Conservation (phyloP, 768 basidiomycete genomes). For the Cyathus striatus region DNA sequence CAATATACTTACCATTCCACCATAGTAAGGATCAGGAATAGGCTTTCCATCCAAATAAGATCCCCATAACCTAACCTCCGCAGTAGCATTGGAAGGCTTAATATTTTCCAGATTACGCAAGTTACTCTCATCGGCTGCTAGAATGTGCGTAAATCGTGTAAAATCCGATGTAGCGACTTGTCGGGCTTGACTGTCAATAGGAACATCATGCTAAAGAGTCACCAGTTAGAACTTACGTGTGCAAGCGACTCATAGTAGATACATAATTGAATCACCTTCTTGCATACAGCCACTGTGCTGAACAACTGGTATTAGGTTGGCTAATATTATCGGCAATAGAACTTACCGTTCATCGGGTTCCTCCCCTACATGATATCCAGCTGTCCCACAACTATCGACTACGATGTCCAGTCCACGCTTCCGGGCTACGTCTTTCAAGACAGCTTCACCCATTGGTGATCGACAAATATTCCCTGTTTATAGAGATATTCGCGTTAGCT, state of each 20-base stretch:
- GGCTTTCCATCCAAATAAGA: constrained; percentile 65
- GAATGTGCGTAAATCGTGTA: constrained; percentile 71
- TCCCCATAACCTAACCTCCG: constrained; percentile 74
- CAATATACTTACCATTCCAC: constrained; percentile 44
- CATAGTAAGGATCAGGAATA: constrained; percentile 87
- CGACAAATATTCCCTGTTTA: constrained; percentile 75
- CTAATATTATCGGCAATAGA: constrained; percentile 1
- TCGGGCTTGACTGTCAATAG: constrained; percentile 67
- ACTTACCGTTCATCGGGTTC: constrained; percentile 75
- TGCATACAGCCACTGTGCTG: constrained; percentile 68
- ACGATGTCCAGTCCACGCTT: constrained; percentile 61
- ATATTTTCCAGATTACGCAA: constrained; percentile 54
- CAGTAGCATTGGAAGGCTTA: constrained; percentile 46
- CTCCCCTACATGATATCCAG: constrained; percentile 79
- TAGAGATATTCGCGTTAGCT: background rate
- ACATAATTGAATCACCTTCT: constrained; percentile 43
- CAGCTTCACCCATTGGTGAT: constrained; percentile 91
- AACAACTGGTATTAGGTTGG: background rate
- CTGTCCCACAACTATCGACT: constrained; percentile 85
- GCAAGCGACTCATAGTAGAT: too few species aligned
- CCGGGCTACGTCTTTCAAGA: constrained; percentile 62
- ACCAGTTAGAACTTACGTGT: background rate
- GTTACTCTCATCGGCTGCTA: constrained; percentile 81
- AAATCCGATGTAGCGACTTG: constrained; percentile 68
- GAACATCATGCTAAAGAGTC: constrained; percentile 55